Conservation (phyloP, 2,329 filamentous ascomycete genomes). For the Claviceps spartinae region DNA sequence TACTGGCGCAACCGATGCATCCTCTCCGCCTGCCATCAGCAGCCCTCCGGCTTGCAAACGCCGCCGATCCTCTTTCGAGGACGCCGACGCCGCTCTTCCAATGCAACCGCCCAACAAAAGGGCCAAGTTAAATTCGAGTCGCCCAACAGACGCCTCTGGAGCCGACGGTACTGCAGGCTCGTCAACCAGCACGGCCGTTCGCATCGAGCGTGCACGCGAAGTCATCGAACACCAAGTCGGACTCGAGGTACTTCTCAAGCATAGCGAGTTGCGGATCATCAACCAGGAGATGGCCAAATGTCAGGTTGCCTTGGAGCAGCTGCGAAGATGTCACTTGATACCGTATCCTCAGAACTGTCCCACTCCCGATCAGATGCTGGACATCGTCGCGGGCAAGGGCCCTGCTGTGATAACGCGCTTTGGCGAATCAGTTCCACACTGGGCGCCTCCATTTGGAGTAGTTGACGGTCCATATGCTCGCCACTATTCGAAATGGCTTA, state of each 20-base stretch:
- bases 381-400: slow-evolving; percentile 63
- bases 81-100: background rate
- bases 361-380: slow-evolving; percentile 51
- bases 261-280: slow-evolving; percentile 85
- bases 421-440: slow-evolving; percentile 55
- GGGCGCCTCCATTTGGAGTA: slow-evolving; percentile 81
- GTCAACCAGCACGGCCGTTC: background rate
- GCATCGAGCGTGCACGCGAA: slow-evolving; percentile 46
- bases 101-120: slow-evolving; percentile 26
- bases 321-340: slow-evolving; percentile 82
- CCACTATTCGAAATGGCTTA: slow-evolving; percentile 91
- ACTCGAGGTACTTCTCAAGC: slow-evolving; percentile 84
- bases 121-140: slow-evolving; percentile 20
- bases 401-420: slow-evolving; percentile 48
- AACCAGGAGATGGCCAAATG: slow-evolving; percentile 95
- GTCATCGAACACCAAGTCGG: slow-evolving; percentile 77
- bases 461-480: slow-evolving; percentile 84
- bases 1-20: background rate
- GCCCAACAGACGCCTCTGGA: background rate
- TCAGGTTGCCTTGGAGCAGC: slow-evolving; percentile 81
- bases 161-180: slow-evolving; percentile 10
- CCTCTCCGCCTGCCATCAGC: background rate
- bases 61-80: slow-evolving; percentile 22
- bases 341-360: slow-evolving; percentile 67
- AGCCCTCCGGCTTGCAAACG: slow-evolving; percentile 22